These are phyloP conservation scores for Coniella vitis DNA, from an alignment of 2,329 filamentous ascomycete genomes.

Conservation along the genomic window DNA sequence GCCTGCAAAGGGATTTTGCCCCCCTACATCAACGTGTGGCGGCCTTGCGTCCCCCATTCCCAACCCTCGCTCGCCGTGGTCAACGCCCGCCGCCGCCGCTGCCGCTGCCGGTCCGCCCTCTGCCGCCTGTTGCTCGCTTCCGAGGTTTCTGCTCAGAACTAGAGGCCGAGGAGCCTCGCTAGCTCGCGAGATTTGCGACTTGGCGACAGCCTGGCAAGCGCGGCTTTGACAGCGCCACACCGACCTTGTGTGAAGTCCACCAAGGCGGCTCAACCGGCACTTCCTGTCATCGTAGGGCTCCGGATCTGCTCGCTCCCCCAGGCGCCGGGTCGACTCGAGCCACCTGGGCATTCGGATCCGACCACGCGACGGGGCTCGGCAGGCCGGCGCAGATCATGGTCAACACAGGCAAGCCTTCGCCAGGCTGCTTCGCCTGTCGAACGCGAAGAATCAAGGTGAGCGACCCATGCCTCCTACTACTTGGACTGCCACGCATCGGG, in stretches of 20 bases:
- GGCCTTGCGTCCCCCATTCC: background rate
- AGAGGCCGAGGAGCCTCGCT: no score
- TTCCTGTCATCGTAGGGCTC: no score
- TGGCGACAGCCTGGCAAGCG: no score
- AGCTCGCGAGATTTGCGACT: no score
- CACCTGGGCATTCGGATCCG: background rate
- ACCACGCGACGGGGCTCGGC: background rate
- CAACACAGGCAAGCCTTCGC: conserved; percentile 16
- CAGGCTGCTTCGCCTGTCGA: conserved; percentile 16
- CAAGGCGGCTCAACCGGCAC: no score
- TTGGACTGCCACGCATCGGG: no score
- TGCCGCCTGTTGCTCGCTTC: background rate
- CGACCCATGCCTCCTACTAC: background rate
- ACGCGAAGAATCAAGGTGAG: conserved; percentile 15
- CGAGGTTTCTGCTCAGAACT: no score
- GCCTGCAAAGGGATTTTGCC: no score
- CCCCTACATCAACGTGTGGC: no score
- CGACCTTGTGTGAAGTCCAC: no score
- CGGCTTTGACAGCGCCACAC: no score
- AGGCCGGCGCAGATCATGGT: conserved; percentile 9
- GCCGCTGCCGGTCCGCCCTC: background rate
- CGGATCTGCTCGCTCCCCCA: no score
- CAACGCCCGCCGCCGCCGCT: background rate
- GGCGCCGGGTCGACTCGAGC: background rate
- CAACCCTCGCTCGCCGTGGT: background rate